These are phyloP conservation scores for Laguncularia racemosa DNA, from an alignment of 345 rosid species.

Conservation along the genomic window DNA sequence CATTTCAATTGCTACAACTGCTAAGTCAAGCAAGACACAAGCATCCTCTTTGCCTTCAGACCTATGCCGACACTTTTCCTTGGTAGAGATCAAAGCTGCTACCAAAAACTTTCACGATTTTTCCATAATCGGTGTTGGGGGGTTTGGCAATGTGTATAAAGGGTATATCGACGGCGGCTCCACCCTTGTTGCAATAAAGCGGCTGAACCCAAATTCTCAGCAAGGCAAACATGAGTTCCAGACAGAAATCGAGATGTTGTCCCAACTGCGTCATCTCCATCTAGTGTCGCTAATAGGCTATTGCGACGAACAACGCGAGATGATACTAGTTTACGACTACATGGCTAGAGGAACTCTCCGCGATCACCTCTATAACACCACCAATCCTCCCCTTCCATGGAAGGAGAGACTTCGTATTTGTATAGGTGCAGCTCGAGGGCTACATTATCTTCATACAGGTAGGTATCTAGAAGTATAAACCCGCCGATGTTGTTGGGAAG, in stretches of 20 bases:
- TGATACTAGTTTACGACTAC: conserved; percentile 4
- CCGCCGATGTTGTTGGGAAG: too few species aligned
- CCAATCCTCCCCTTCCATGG: neutral
- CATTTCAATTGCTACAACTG: too few species aligned
- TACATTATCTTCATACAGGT: neutral
- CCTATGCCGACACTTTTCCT: neutral
- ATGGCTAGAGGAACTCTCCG: conserved; percentile 2
- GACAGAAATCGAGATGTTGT: conserved; percentile 2
- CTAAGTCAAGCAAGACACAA: too few species aligned
- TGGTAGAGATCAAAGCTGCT: neutral
- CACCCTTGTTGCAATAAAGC: conserved; percentile 2
- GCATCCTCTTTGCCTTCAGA: neutral
- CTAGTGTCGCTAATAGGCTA: neutral
- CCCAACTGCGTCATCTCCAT: conserved; percentile 1
- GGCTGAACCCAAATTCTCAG: neutral
- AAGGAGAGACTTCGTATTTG: neutral
- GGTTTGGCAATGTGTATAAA: conserved; percentile 2
- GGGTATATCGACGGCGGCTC: neutral
- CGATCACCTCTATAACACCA: conserved; percentile 2
- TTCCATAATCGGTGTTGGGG: neutral
- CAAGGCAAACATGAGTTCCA: neutral
- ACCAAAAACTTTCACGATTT: neutral
- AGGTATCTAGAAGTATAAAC: too few species aligned
- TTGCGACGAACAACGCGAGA: conserved; percentile 1
- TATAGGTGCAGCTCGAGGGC: neutral